Percentiles rank a stretch among this genome's conserved stretches.
phyloP scores from a whole-genome alignment of 202 grass and related monocot genomes.

The Setaria italica region DNA sequence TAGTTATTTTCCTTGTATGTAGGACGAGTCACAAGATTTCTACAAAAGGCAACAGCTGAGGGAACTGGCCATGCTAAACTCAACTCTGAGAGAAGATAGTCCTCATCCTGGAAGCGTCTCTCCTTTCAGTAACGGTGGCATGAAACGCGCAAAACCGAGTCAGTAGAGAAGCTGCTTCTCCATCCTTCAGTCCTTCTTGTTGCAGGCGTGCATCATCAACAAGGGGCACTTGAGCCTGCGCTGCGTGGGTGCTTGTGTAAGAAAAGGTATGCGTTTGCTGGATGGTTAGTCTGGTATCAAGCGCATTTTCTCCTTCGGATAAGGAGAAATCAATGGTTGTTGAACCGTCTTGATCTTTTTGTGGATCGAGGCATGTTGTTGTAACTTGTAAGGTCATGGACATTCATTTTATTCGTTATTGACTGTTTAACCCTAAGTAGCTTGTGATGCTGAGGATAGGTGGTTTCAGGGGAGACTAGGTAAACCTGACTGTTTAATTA shows the following conservation, averaged over 20 bases:
- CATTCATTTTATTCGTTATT: conserved; percentile 80
- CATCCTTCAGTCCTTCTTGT: background rate
- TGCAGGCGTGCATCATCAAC: conserved; percentile 6
- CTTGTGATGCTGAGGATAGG: conserved; percentile 51
- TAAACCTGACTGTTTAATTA: conserved; percentile 46
- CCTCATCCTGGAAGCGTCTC: conserved; percentile 81
- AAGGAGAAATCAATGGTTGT: conserved; percentile 5
- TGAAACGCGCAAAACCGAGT: conserved; percentile 84
- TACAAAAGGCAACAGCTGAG: conserved; percentile 89
- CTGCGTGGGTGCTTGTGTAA: conserved; percentile 35
- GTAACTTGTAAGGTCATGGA: conserved; percentile 52
- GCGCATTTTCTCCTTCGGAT: background rate
- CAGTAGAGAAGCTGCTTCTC: conserved; percentile 47
- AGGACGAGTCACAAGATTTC: conserved; percentile 93
- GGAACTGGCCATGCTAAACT: conserved; percentile 90
- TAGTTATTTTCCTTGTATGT: conserved; percentile 29
- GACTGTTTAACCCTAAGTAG: conserved; percentile 57
- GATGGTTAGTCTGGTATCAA: conserved; percentile 30
- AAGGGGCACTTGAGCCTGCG: conserved; percentile 5
- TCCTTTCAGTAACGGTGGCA: conserved; percentile 68
- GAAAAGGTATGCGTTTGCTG: conserved; percentile 31
- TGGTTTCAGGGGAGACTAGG: conserved; percentile 38
- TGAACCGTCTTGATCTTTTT: background rate
- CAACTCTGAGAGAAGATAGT: conserved; percentile 79
- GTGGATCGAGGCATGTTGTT: conserved; percentile 28